Evolutionary conservation across 148 eudicot genomes (phyloP).

Genomic region (Dysphania ambrosioides): DNA sequence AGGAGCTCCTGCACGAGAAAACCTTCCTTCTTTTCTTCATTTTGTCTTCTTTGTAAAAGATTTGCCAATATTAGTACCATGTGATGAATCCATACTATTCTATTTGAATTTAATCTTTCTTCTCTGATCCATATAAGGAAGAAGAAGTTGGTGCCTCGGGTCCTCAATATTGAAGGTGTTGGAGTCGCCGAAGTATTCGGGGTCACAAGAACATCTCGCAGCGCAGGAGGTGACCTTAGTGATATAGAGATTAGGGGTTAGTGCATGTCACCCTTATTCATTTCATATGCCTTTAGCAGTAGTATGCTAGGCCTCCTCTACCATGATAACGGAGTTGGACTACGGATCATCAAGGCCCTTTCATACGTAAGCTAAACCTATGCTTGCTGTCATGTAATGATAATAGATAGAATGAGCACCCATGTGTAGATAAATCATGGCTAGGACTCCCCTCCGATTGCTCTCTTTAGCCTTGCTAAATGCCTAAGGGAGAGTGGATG

Average conservation of each 20-base stretch:
- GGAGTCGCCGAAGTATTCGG: constrained; percentile 1
- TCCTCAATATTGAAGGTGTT: not conserved
- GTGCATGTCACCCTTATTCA: not conserved
- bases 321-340: not conserved
- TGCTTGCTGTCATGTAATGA: not conserved
- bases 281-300: not conserved
- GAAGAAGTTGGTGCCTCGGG: not conserved
- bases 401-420: not conserved
- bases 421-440: not conserved
- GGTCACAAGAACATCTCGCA: not conserved
- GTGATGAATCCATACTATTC: not conserved
- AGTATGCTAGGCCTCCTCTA: no score
- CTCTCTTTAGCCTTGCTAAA: not conserved
- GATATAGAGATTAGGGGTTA: constrained; percentile 1
- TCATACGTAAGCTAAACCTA: not conserved
- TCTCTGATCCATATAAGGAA: no score
- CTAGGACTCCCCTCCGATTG: not conserved
- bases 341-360: not conserved
- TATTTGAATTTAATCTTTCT: not conserved
- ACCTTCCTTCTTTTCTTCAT: not conserved
- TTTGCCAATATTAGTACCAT: not conserved
- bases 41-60: not conserved
- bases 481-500: not conserved
- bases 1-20: no score
- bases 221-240: not conserved